Evolutionary conservation across 1,284 basidiomycete genomes (phyloP).

Genomic region (Ustilago hordei): DNA sequence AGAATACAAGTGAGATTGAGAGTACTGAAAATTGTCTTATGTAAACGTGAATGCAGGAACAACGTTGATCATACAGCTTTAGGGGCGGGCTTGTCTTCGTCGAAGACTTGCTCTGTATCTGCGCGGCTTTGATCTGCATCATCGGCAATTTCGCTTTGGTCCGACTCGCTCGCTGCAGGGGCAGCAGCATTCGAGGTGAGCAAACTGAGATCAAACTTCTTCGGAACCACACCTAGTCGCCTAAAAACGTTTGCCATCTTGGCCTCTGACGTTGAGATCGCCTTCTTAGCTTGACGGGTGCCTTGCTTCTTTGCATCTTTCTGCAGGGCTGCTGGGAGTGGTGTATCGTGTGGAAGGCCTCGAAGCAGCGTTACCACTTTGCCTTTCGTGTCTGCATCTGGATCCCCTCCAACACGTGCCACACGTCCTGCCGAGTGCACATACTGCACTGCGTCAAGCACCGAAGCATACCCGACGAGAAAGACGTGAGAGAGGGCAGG

Average conservation of each 20-base stretch:
- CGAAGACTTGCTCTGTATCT: background rate
- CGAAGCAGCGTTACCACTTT: constrained; percentile 63
- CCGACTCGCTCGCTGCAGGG: background rate
- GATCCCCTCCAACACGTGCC: constrained; percentile 53
- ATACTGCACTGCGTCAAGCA: constrained; percentile 64
- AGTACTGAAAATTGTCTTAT: background rate
- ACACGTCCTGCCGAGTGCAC: constrained; percentile 66
- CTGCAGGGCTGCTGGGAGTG: constrained; percentile 19
- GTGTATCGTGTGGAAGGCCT: constrained; percentile 42
- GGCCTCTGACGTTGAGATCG: constrained; percentile 49
- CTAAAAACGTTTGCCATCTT: constrained; percentile 60
- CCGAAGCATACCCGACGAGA: constrained; percentile 58
- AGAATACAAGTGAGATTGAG: constrained; percentile 16
- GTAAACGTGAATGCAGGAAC: background rate
- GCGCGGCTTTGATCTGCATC: background rate
- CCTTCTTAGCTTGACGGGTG: constrained; percentile 1
- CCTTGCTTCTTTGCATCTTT: background rate
- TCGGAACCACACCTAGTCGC: constrained; percentile 53
- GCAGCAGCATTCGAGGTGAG: constrained; percentile 15
- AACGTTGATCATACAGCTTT: background rate
- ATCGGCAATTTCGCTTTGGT: background rate
- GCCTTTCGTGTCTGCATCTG: constrained; percentile 28
- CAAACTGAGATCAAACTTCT: constrained; percentile 43
- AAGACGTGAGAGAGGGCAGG: constrained; percentile 65
- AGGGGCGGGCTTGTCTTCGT: background rate